Evolutionary conservation across 495 filamentous ascomycete species (phyloP), one percentile per base, ranked within the genome.

Genomic region (Xylona heveae): DNA sequence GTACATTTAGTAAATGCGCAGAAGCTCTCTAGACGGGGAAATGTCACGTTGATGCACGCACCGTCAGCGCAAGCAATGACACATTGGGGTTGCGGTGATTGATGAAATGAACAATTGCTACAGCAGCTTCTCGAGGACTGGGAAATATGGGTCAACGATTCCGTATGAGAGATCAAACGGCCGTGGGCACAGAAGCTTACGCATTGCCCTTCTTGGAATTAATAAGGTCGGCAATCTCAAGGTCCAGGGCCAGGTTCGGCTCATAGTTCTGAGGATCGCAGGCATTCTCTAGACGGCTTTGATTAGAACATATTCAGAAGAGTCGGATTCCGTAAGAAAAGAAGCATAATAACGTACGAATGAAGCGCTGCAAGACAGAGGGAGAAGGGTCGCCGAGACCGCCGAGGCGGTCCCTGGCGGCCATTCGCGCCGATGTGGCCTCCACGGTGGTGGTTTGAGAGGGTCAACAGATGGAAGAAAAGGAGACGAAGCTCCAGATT

Each of bases 201-300:
- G 90, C 73, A 55, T 78, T 81, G 51, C 88, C 85, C 57, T 95
- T 95, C 64, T 95, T 97, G 45, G 77, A 74, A 50, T 97, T 97
- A 59, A 97, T 78, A 39, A 94, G 57, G 59, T 97, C 88, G 36
- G 81, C 62, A 45, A 97, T 93, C 66, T 97, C 88, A 49, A 97
- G 76, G 52, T 84, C 83, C 37, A 95, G 64, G 31, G 85, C 90
- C 33, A 97, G 72, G 49, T 95, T 94, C 36, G 88, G 83, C 57
- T 95, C 90, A 60, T 79, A 92, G 57, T 94, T 95, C 40, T 82
- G 74, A 24, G 88, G 78, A 47, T 85, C 84, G 54, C 88, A 94
- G 42, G 88, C 88, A 55, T 79, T 79, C 43, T 83, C 74, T 78
- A 30, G 9, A 24, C 24, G 15, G 36, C 22, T n/a, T n/a, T n/a